These are phyloP conservation scores for Mesembryanthemum crystallinum DNA, from an alignment of 148 eudicot species.

Conservation along the genomic window DNA sequence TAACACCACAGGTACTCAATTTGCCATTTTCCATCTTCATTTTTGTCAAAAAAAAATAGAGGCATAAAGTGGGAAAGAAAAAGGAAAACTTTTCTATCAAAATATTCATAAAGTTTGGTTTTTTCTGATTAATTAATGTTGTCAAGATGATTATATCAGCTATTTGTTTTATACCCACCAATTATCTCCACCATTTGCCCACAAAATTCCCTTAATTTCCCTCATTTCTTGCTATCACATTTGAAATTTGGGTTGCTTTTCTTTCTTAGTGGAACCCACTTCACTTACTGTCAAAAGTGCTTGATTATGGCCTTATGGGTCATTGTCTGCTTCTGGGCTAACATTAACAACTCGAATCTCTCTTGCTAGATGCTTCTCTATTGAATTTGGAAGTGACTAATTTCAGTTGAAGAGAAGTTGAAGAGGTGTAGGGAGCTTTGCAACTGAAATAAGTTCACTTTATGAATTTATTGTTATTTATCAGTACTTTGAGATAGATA, in stretches of 20 bases:
- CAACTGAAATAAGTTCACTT: constrained; percentile 8
- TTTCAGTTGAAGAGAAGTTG: neutral
- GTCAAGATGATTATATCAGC: neutral
- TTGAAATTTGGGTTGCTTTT: neutral
- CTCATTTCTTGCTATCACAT: neutral
- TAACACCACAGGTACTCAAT: constrained; percentile 17
- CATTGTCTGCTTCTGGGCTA: constrained; percentile 15
- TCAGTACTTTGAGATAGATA: neutral
- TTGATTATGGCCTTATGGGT: constrained; percentile 5
- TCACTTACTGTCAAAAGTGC: neutral
- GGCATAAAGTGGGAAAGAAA: neutral
- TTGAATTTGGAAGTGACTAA: neutral
- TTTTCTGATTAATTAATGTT: neutral
- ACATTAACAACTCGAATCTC: neutral
- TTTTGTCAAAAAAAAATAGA: neutral
- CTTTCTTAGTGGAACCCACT: constrained; percentile 10
- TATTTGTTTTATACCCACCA: neutral
- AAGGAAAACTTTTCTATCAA: neutral
- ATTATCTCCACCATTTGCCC: neutral
- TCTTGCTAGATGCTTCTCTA: neutral
- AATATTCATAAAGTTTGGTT: neutral
- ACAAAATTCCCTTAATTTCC: too few species aligned
- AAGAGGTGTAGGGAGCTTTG: constrained; percentile 1
- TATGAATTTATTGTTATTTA: neutral
- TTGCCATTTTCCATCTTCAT: neutral